These are phyloP conservation scores for Chaetomium cochliodes DNA, from an alignment of 495 filamentous ascomycete species.

Conservation along the genomic window DNA sequence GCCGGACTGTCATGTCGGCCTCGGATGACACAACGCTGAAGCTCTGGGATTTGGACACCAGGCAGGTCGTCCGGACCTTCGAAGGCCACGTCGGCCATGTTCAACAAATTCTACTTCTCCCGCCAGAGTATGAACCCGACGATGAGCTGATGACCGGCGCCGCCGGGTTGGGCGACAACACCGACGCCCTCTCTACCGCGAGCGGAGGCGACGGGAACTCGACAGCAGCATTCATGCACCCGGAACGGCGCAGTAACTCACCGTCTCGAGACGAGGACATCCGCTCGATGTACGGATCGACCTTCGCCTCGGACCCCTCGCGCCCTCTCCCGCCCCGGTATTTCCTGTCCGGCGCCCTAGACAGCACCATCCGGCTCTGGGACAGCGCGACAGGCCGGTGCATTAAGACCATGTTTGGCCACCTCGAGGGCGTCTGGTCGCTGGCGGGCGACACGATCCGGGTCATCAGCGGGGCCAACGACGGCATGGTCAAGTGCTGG, in stretches of 20 bases:
- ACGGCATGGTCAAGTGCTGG: slow-evolving; percentile 96
- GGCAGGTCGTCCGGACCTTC: slow-evolving; percentile 72
- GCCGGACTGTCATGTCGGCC: slow-evolving; percentile 84
- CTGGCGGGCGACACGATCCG: slow-evolving; percentile 88
- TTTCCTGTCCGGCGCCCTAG: slow-evolving; percentile 87
- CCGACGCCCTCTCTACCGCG: slow-evolving; percentile 50
- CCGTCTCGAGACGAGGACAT: slow-evolving; percentile 40
- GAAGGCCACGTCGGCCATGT: slow-evolving; percentile 95
- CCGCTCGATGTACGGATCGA: slow-evolving; percentile 54
- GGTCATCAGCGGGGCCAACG: slow-evolving; percentile 84
- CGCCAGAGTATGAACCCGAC: slow-evolving; percentile 85
- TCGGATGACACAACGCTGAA: slow-evolving; percentile 90
- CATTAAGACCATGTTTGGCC: slow-evolving; percentile 90
- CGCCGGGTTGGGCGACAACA: slow-evolving; percentile 54
- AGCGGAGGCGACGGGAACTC: slow-evolving; percentile 44
- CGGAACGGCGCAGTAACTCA: slow-evolving; percentile 26
- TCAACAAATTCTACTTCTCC: slow-evolving; percentile 80
- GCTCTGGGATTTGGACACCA: slow-evolving; percentile 71
- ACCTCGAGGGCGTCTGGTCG: slow-evolving; percentile 94
- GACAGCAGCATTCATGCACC: slow-evolving; percentile 24
- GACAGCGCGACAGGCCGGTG: slow-evolving; percentile 78
- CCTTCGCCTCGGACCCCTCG: slow-evolving; percentile 54
- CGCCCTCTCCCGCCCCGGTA: slow-evolving; percentile 77
- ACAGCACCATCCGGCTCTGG: slow-evolving; percentile 91
- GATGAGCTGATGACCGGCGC: slow-evolving; percentile 49